Base-by-base conservation (phyloP, 1,139 yeast genomes). In the Protomyces inundatus region DNA sequence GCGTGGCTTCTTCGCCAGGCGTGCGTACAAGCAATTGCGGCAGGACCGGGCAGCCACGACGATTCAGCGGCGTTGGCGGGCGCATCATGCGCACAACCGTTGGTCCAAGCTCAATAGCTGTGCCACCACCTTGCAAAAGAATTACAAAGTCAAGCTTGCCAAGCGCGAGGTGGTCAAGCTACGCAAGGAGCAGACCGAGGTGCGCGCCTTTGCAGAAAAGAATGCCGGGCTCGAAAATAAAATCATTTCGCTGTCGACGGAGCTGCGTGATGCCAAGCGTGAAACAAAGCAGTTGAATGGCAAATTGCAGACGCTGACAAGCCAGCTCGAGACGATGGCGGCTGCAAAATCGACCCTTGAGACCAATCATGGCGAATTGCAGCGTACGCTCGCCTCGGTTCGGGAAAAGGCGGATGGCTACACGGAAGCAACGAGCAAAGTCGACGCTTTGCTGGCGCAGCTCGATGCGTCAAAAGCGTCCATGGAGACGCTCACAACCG, bases 11-110 rank as follows among this genome's bases (percentile, higher is more conserved):
- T 72, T 84, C 53, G 80, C 82, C 14, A 84, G 97, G 72, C 73
- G 73, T 39, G 79, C 80, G 67, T 81, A 84, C 65, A 83, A 81
- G 71, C 76, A 76, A 65, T 85, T 86, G 72, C 81, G 82, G 62
- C 88, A 86, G 72, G 74, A 74, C 32, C 75, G 77, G 34, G 89
- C 95, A 32, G 95, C 96, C 1, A 80, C 81, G 3, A 74, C 78
- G 66, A 81, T 91, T 55, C 98, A 91, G 77, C 84, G 91, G 7
- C 74, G 82, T 56, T 76, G 84, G 68, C 84, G 96, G 76, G 87
- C 91, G n/a, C 77, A 75, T 70, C 69, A 80, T 65, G 83, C 83
- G 10, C 53, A 95, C 70, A 81, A 82, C 69, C 76, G 79, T 71
- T 93, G 84, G 72, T 73, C 81, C 69, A 82, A 79, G 55, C 82